A percentile compares a stretch with the other conserved stretches of the same genome.
Conservation (phyloP, 140 eudicot genomes). For the Bidens hawaiensis region DNA sequence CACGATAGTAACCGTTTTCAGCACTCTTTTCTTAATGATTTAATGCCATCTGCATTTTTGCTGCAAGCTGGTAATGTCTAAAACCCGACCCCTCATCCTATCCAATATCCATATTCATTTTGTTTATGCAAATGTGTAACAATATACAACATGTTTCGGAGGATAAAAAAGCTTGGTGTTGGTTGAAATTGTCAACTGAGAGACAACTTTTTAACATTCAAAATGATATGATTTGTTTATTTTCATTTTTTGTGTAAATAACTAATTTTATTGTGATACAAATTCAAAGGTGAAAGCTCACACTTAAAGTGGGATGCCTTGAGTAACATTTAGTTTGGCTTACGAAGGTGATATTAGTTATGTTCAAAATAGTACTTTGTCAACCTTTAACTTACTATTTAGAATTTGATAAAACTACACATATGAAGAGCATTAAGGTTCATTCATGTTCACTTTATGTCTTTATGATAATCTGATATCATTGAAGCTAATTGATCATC, state of each 20-base stretch:
- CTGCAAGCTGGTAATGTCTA: background rate
- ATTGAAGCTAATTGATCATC: slow-evolving; percentile 4
- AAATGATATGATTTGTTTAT: background rate
- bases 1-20: background rate
- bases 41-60: background rate
- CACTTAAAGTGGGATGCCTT: background rate
- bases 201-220: slow-evolving; percentile 1
- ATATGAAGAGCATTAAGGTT: slow-evolving; percentile 1
- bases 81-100: background rate
- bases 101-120: background rate
- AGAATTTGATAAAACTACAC: background rate
- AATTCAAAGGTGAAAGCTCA: background rate
- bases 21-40: background rate
- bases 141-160: background rate
- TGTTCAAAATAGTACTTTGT: slow-evolving; percentile 1
- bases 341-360: slow-evolving; percentile 5
- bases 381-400: background rate
- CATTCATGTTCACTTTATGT: background rate
- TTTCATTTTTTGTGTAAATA: background rate
- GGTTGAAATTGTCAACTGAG: background rate
- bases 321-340: background rate
- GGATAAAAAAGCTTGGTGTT: background rate
- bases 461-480: background rate
- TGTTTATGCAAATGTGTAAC: background rate
- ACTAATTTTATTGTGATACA: background rate